Percentiles rank a stretch among this genome's conserved stretches.
Conservation (phyloP, 371 early-diverging fungal genomes). For the Dipsacomyces acuminosporus region DNA sequence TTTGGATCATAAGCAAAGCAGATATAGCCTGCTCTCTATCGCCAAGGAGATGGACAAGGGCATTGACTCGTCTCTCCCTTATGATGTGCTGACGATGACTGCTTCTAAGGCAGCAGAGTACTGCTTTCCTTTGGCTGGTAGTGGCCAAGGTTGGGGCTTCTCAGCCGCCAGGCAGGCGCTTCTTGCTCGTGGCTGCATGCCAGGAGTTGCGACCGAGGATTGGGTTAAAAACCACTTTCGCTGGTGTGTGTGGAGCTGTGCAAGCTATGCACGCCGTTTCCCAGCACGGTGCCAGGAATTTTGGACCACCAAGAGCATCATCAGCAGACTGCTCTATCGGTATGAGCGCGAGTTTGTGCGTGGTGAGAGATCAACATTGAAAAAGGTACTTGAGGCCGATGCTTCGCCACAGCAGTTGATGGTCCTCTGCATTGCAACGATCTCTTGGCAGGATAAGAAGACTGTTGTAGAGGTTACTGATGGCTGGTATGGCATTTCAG, state of each 20-base stretch:
- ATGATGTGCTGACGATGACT: conserved; percentile 13
- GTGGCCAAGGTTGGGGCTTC: conserved; percentile 20
- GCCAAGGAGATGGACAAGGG: conserved; percentile 2
- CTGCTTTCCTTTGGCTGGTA: background rate
- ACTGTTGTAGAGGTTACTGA: conserved; percentile 27
- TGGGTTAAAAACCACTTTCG: conserved; percentile 46
- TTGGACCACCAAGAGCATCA: conserved; percentile 22
- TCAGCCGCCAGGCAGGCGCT: conserved; percentile 21
- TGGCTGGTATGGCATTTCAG: conserved; percentile 40
- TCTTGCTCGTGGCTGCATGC: conserved; percentile 11
- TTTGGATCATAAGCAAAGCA: background rate
- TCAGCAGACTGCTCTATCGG: conserved; percentile 14
- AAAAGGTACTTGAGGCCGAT: conserved; percentile 34
- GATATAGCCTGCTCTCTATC: background rate
- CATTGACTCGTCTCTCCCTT: conserved; percentile 4
- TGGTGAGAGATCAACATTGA: conserved; percentile 31
- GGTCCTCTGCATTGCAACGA: conserved; percentile 31
- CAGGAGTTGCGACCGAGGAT: conserved; percentile 4
- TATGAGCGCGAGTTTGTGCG: conserved; percentile 31
- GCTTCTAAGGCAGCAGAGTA: conserved; percentile 9
- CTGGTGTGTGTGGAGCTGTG: conserved; percentile 37
- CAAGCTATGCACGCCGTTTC: conserved; percentile 33
- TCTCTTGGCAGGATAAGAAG: background rate
- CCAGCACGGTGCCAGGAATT: conserved; percentile 21
- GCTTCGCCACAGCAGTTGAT: conserved; percentile 36